Base-by-base conservation (phyloP, 352 stramenopile species). In the Globisporangium spiculum region DNA sequence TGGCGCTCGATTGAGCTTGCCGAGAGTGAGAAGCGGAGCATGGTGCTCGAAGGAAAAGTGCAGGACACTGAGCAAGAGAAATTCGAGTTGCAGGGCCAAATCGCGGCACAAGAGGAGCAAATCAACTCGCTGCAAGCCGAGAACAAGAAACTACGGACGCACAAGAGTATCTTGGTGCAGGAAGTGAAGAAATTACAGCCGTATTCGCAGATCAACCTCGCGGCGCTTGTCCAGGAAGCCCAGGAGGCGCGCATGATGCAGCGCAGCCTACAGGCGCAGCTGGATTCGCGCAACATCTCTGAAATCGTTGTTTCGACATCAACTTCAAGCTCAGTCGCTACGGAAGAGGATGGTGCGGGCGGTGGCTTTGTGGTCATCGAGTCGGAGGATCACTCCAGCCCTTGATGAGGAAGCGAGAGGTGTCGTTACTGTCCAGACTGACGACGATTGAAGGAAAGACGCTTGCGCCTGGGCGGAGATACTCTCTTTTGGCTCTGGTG, bases 241-340 rank as follows among this genome's bases (percentile, higher is more conserved):
- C 77, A 90, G 30, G 84, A 92, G 52, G 84, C 84, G 16, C 75
- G 84, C 41, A 92, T 92, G 84, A 78, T 92, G 67, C 84, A 92
- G 60, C 79, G 79, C 63, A 88, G 78, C 71, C 64, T 90, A 2
- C 82, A 90, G 55, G 68, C 75, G 9, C 80, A 84, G 46, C 59
- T 90, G 46, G 66, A 80, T 44, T 41, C 56, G 3, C 26, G 75
- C 41, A 36, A 41, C 73, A 32, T 12, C 38, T 12, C 5, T 9
- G 27, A 4, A 30, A 48, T 22, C n/a, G 5, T 16, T 26, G 55
- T 3, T 27, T 26, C 55, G n/a, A 27, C 30, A 34, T 2, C 30
- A 48, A 4, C 32, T 12, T 16, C 18, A 26, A 6, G 36, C 36
- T 44, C 36, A 44, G 36, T 44, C 16, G 36, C 36, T 44, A 5